A percentile compares a stretch with the other conserved stretches of the same genome.
phyloP scores from a whole-genome alignment of 2,329 filamentous ascomycete species.

The Meredithiella fracta region DNA sequence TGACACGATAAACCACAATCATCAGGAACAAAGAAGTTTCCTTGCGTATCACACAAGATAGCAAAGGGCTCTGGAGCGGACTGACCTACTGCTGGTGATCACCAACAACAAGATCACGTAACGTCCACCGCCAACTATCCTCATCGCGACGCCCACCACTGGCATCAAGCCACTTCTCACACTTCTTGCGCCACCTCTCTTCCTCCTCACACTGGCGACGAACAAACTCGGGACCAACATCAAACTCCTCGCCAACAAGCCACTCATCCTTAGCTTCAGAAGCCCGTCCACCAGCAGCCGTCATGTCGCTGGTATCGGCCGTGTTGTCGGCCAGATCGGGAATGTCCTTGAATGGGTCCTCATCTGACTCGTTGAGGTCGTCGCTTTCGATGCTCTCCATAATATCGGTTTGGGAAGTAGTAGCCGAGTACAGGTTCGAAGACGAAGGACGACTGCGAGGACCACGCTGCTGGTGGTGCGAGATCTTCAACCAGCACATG shows the following conservation, averaged over 20 bases:
- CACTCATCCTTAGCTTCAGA: conserved; percentile 59
- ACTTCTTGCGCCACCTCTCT: conserved; percentile 75
- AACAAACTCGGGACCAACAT: conserved; percentile 89
- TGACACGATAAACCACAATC: no score
- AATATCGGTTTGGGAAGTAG: conserved; percentile 25
- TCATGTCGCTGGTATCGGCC: conserved; percentile 31
- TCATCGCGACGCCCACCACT: conserved; percentile 38
- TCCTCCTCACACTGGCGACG: conserved; percentile 81
- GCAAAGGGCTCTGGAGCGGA: no score
- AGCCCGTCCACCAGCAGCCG: conserved; percentile 23
- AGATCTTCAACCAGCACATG: conserved; percentile 92
- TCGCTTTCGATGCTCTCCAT: conserved; percentile 46
- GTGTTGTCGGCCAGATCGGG: conserved; percentile 67
- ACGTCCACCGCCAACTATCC: conserved; percentile 63
- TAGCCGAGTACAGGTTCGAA: conserved; percentile 12
- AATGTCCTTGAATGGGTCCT: conserved; percentile 90
- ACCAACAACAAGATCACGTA: conserved; percentile 39
- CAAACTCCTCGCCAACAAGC: conserved; percentile 89
- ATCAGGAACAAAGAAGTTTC: background rate
- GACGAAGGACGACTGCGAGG: conserved; percentile 8
- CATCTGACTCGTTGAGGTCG: conserved; percentile 66
- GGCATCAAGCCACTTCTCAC: conserved; percentile 59
- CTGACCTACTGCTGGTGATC: conserved; percentile 19
- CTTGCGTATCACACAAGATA: background rate
- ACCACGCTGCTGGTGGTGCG: conserved; percentile 24